Conservation (phyloP, 2,329 filamentous ascomycete genomes). For the Malbranchea zuffiana region DNA sequence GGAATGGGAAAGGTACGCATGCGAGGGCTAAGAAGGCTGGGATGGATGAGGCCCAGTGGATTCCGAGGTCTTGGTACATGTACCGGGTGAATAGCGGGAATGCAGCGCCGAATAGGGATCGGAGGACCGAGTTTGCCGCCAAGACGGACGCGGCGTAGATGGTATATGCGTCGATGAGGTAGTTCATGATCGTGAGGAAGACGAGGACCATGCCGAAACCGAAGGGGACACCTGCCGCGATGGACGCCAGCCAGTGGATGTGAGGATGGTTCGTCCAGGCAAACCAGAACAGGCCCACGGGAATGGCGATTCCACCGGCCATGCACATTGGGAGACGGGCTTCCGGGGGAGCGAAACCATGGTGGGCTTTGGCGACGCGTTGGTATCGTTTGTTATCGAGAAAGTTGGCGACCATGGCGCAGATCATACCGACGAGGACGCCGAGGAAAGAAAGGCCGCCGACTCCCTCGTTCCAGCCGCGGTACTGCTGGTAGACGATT, state of each 20-base stretch:
- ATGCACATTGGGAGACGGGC: conserved; percentile 52
- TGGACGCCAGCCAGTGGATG: conserved; percentile 46
- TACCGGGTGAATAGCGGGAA: conserved; percentile 63
- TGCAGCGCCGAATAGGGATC: conserved; percentile 63
- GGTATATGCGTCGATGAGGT: conserved; percentile 58
- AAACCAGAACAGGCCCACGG: conserved; percentile 56
- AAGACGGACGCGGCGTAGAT: conserved; percentile 67
- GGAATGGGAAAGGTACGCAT: conserved; percentile 62
- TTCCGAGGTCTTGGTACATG: conserved; percentile 46
- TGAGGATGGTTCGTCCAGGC: conserved; percentile 52
- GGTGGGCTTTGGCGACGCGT: conserved; percentile 34
- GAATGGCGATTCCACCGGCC: conserved; percentile 51
- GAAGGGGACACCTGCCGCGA: conserved; percentile 43
- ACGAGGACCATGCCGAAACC: conserved; percentile 49
- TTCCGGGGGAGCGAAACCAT: conserved; percentile 54
- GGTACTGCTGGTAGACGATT: conserved; percentile 53
- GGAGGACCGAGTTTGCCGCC: conserved; percentile 67
- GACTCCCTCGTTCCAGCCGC: conserved; percentile 50
- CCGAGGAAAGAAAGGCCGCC: conserved; percentile 58
- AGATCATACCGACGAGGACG: conserved; percentile 55
- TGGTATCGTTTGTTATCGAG: conserved; percentile 47
- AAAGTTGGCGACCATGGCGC: conserved; percentile 42
- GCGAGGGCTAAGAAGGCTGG: conserved; percentile 62
- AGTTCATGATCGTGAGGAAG: conserved; percentile 56
- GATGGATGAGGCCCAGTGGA: conserved; percentile 64